Base-by-base conservation (phyloP, 2,329 filamentous ascomycete species). In the Arthrobotrys sinensis region DNA sequence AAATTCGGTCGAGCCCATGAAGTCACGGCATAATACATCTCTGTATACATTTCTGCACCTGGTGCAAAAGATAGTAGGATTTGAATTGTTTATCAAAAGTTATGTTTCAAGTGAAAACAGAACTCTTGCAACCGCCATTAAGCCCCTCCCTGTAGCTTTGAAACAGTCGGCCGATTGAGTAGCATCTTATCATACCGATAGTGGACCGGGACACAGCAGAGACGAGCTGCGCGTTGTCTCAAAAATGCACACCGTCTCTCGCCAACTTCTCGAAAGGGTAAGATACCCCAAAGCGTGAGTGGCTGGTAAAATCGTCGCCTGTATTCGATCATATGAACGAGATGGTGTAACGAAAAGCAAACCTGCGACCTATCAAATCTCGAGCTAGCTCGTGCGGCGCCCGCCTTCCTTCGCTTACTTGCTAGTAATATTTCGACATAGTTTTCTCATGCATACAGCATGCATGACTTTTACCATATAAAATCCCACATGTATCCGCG, bases 221-320 rank as follows among this genome's bases (percentile, higher is more conserved):
- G 34, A 28, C 45, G 53, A 64, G 40, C 67, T 34, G 40, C 36
- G 67, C 50, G 67, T 64, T 71, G 55, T 70, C 66, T 70, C 66
- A 63, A 70, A 28, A 60, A 28, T 45, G 32, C 45, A 60, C 40
- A 46, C 43, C 50, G 7, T 71, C 67, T 71, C 67, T 63, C n/a
- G 55, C 32, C 36, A 71, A 55, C 67, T 71, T 71, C 67, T 71
- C 34, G 36, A 71, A 71, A 4, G 10, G 46, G 67, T 38, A 71
- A 48, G 28, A 34, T 32, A 45, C 21, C 43, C 46, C 28, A 52
- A 64, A 32, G 24, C 16, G 12, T 50, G 43, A 32, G 48, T 60
- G 65, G 64, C 64, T 55, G 64, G 53, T 48, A 19, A 32, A 48
- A 40, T 6, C n/a, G 14, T 48, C 38, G 48, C 55, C 45, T 12